These are phyloP conservation scores for Hymenoscyphus albidus DNA, from an alignment of 2,329 filamentous ascomycete species.

Conservation along the genomic window DNA sequence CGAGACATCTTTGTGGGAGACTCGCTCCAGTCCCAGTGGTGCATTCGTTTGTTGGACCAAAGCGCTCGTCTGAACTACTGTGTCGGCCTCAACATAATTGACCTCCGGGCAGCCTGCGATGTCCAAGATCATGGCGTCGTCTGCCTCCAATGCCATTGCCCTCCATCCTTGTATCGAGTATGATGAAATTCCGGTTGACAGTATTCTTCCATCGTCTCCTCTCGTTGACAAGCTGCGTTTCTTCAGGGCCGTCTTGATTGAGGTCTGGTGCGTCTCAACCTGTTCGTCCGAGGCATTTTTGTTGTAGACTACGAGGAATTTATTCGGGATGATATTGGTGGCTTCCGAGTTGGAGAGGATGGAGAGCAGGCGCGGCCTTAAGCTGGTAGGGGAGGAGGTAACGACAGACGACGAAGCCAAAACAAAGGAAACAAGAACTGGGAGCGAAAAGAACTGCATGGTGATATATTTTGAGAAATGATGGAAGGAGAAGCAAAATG, in stretches of 20 bases:
- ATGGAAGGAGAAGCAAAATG: slow-evolving; percentile 11
- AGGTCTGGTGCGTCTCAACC: slow-evolving; percentile 48
- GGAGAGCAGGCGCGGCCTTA: slow-evolving; percentile 37
- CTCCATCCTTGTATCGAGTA: slow-evolving; percentile 50
- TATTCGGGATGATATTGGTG: slow-evolving; percentile 48
- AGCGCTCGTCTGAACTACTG: slow-evolving; percentile 42
- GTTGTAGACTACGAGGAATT: slow-evolving; percentile 63
- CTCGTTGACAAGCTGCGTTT: slow-evolving; percentile 56
- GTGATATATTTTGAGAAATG: slow-evolving; percentile 7
- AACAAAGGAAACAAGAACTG: slow-evolving; percentile 14
- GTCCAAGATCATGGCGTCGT: slow-evolving; percentile 46
- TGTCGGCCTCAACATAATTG: slow-evolving; percentile 52
- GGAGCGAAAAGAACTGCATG: slow-evolving; percentile 12
- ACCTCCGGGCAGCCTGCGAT: slow-evolving; percentile 45
- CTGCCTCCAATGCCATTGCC: slow-evolving; percentile 50
- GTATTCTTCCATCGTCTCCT: slow-evolving; percentile 42
- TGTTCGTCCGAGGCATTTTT: slow-evolving; percentile 46
- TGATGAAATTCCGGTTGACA: slow-evolving; percentile 46
- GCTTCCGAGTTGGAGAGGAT: slow-evolving; percentile 48
- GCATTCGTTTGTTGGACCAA: slow-evolving; percentile 51
- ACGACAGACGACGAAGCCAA: slow-evolving; percentile 11
- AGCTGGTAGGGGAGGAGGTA: slow-evolving; percentile 10
- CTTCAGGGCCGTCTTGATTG: slow-evolving; percentile 46
- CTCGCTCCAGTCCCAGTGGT: slow-evolving; percentile 36
- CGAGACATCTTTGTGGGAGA: slow-evolving; percentile 29